A percentile compares a stretch with the other conserved stretches of the same genome.
Conservation (phyloP, 2,329 filamentous ascomycete genomes). For the Sarocladiaceae sp. region DNA sequence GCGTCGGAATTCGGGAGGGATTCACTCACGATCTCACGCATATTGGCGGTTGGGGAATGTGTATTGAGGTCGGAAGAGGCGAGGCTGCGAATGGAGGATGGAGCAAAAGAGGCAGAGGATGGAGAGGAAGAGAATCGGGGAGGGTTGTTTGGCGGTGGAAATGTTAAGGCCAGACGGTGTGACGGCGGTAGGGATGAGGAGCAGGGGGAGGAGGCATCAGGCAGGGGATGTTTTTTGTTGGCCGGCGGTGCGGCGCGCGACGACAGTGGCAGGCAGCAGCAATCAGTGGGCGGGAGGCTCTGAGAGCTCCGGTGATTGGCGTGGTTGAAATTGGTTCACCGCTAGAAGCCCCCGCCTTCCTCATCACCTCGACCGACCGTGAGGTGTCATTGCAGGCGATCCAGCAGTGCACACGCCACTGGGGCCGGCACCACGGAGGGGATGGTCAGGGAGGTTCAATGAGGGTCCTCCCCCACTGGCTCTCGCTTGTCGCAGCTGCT, state of each 20-base stretch:
- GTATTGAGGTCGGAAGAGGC: slow-evolving; percentile 17
- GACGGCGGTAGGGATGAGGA: slow-evolving; percentile 8
- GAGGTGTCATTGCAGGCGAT: no score
- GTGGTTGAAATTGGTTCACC: slow-evolving; percentile 22
- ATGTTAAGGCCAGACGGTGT: slow-evolving; percentile 11
- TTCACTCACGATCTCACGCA: slow-evolving; percentile 69
- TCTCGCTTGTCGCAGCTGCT: background rate
- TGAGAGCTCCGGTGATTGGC: no score
- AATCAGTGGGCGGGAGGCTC: slow-evolving; percentile 1
- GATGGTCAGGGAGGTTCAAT: no score
- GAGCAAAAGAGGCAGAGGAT: slow-evolving; percentile 9
- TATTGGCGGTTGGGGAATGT: slow-evolving; percentile 32
- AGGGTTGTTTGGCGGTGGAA: slow-evolving; percentile 12
- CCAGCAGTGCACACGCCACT: no score
- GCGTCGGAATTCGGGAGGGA: slow-evolving; percentile 10
- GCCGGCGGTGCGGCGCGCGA: slow-evolving; percentile 2
- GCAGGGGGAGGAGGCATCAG: background rate
- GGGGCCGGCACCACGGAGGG: no score
- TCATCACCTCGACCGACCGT: background rate
- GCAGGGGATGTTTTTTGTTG: slow-evolving; percentile 20
- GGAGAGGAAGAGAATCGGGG: slow-evolving; percentile 17
- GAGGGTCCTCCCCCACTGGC: slow-evolving; percentile 1
- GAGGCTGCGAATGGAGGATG: slow-evolving; percentile 17
- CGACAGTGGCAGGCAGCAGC: background rate
- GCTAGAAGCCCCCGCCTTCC: slow-evolving; percentile 17